A percentile compares a stretch with the other conserved stretches of the same genome.
phyloP scores from a whole-genome alignment of 2,329 filamentous ascomycete genomes.

The Sporothrix protearum region DNA sequence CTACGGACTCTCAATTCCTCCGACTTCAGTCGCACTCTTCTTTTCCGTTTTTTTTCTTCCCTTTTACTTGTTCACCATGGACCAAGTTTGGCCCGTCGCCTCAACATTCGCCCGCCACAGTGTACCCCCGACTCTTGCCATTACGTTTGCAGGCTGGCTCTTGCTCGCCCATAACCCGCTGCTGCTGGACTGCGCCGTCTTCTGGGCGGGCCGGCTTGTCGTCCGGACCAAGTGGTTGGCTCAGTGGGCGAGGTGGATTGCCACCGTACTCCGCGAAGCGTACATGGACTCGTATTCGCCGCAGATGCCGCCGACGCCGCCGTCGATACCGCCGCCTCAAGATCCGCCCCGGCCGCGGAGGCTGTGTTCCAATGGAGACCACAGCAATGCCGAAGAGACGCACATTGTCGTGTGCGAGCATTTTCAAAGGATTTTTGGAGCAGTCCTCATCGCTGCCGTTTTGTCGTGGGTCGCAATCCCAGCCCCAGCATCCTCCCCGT shows the following conservation, averaged over 20 bases:
- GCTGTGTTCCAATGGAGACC: slow-evolving; percentile 22
- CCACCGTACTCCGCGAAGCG: background rate
- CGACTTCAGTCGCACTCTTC: background rate
- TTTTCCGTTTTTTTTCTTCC: background rate
- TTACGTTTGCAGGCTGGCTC: background rate
- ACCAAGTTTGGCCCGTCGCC: background rate
- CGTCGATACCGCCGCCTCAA: background rate
- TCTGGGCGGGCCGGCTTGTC: background rate
- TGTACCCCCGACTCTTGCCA: background rate
- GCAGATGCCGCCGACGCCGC: background rate
- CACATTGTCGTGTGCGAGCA: slow-evolving; percentile 17
- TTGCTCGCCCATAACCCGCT: background rate
- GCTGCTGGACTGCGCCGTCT: background rate
- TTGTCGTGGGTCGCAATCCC: background rate
- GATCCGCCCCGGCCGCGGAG: background rate
- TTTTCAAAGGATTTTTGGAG: background rate
- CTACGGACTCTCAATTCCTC: background rate
- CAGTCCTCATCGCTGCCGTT: background rate
- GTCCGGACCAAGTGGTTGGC: background rate
- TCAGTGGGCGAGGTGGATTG: background rate
- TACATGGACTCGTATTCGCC: too few relatives aligned
- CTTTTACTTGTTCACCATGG: background rate
- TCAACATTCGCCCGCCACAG: background rate
- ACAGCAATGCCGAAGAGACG: slow-evolving; percentile 18
- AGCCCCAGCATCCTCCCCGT: background rate